These are phyloP conservation scores for Cubamyces sp. DNA, from an alignment of 768 basidiomycete genomes.

Conservation along the genomic window DNA sequence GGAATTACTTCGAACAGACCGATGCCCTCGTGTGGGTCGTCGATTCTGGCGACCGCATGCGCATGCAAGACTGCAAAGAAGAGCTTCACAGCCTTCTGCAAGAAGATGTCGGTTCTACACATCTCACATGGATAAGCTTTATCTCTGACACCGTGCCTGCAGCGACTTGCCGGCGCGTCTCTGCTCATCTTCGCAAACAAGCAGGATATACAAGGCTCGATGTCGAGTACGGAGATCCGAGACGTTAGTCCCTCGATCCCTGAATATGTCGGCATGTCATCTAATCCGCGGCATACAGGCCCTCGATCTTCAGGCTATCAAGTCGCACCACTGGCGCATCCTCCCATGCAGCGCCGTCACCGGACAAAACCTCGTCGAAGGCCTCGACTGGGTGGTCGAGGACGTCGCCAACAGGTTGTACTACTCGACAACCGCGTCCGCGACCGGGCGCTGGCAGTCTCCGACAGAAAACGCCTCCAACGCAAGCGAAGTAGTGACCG, in stretches of 20 bases:
- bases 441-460: conserved; percentile 11
- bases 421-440: conserved; percentile 44
- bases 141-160: neutral
- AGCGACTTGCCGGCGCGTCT: conserved; percentile 96
- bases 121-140: conserved; percentile 1
- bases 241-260: conserved; percentile 56
- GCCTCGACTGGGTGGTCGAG: conserved; percentile 90
- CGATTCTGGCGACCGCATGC: conserved; percentile 89
- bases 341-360: conserved; percentile 92
- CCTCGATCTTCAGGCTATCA: conserved; percentile 80
- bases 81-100: conserved; percentile 86
- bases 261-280: neutral
- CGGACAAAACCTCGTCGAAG: conserved; percentile 80
- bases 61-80: conserved; percentile 87
- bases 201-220: conserved; percentile 89
- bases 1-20: conserved; percentile 98
- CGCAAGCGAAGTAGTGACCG: neutral
- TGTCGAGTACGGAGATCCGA: conserved; percentile 81
- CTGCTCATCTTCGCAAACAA: conserved; percentile 97
- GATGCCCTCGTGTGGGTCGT: conserved; percentile 99
- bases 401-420: conserved; percentile 89
- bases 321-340: conserved; percentile 89
- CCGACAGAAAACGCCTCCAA: neutral
- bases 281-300: conserved; percentile 50
- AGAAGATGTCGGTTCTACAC: conserved; percentile 75